Percentiles rank a stretch among this genome's conserved stretches.
Evolutionary conservation across 2,329 filamentous ascomycete species (phyloP).

Genomic region (Trichoderma lentiforme): DNA sequence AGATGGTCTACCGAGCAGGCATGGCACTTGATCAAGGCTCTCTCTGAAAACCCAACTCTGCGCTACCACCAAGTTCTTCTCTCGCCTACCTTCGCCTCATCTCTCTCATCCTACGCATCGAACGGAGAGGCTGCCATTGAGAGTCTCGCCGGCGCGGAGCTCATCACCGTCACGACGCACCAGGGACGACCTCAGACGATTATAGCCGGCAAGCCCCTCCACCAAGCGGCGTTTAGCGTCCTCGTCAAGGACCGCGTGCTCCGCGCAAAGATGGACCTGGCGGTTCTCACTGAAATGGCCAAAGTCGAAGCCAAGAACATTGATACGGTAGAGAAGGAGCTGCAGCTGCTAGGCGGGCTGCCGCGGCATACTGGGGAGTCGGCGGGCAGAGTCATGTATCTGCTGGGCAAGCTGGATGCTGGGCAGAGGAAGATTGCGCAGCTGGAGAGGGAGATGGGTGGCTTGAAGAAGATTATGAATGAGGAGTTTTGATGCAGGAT

Average conservation of each 20-base stretch:
- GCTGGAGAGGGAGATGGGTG: constrained; percentile 69
- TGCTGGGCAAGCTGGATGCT: constrained; percentile 68
- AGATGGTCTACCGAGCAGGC: constrained; percentile 83
- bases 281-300: constrained; percentile 64
- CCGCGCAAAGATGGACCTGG: constrained; percentile 68
- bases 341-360: constrained; percentile 66
- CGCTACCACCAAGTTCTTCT: constrained; percentile 85
- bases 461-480: constrained; percentile 63
- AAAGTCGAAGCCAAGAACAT: constrained; percentile 72
- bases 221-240: constrained; percentile 74
- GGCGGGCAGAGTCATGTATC: constrained; percentile 62
- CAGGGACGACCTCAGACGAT: constrained; percentile 77
- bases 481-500: constrained; percentile 39
- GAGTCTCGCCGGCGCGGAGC: constrained; percentile 77
- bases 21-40: constrained; percentile 79
- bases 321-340: constrained; percentile 74
- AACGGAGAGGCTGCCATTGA: constrained; percentile 74
- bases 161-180: constrained; percentile 70
- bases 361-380: constrained; percentile 69
- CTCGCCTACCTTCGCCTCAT: constrained; percentile 67
- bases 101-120: constrained; percentile 44
- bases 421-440: constrained; percentile 71
- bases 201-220: constrained; percentile 80
- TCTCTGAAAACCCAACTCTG: constrained; percentile 65
- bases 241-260: constrained; percentile 71